Evolutionary conservation across 73 alveolate species (phyloP).

Genomic region (Tetrahymena thermophila): DNA sequence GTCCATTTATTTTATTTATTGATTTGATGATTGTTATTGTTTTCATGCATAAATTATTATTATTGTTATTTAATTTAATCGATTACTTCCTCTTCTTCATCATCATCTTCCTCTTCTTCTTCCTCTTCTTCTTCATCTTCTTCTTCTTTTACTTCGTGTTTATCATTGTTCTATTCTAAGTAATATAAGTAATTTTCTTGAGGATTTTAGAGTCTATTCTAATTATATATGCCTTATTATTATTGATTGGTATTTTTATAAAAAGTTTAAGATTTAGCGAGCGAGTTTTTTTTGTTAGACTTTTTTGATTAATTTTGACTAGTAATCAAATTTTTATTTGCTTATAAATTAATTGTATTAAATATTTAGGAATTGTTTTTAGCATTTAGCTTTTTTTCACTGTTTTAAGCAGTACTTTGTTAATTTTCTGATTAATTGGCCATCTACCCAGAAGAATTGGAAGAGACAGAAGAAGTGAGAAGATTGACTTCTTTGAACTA

Average conservation of each 20-base stretch:
- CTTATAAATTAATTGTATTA: not conserved
- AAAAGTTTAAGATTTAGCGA: not conserved
- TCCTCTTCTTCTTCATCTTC: not conserved
- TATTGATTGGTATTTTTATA: not conserved
- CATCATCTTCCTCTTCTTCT: not conserved
- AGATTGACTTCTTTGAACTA: not conserved
- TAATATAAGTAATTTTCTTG: not conserved
- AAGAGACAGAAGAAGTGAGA: not conserved
- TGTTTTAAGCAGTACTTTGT: not conserved
- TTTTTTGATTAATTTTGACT: too few relatives aligned
- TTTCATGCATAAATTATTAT: not conserved
- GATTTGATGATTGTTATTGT: not conserved
- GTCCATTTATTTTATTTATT: not conserved
- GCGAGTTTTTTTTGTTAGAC: not conserved
- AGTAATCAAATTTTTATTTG: not conserved
- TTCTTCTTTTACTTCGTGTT: not conserved
- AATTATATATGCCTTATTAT: too few relatives aligned
- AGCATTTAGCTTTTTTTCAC: not conserved
- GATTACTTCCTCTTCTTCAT: not conserved
- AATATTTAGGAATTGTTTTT: not conserved
- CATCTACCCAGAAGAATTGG: not conserved
- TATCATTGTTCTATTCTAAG: not conserved
- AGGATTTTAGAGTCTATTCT: not conserved
- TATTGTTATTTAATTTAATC: not conserved
- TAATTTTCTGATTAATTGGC: not conserved